Evolutionary conservation across 176 grass and related monocot genomes (phyloP), one percentile per base, ranked within the genome.

Genomic region (Microstegium vimineum): DNA sequence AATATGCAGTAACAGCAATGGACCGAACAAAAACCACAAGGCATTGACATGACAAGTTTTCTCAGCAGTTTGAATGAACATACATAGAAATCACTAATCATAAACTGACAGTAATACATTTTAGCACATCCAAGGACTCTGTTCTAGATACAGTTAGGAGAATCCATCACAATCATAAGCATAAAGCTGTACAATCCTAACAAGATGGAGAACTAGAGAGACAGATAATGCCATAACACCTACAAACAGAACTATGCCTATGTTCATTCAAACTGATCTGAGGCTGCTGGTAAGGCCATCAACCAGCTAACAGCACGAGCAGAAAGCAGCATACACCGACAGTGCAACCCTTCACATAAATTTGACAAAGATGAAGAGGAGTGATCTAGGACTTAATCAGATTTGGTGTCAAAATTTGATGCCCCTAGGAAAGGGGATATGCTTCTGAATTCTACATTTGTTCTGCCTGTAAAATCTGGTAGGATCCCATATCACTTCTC

Each of bases 401-500:
- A 41, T 2, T 84, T 15, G 16, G 33, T 20, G 51, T 52, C 77
- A 63, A 89, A 76, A 54, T 56, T 56, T 71, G 60, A 51, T 10
- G 22, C 40, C 2, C 8, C 35, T 18, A 5, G 30, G 8, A 18
- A 20, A 10, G 10, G 18, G 54, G 72, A 62, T 7, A 30, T 2
- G 5, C 25, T 45, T 62, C n/a, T 32, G 2, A 52, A 49, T 17
- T 37, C 32, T 8, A 83, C 56, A 59, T 8, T 17, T 22, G 51
- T 4, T 42, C 34, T 32, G 23, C 57, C 32, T 61, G 22, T 38
- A 22, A 68, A 81, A 22, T 69, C 60, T 62, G 52, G 41, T 74
- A 76, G 20, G 27, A 17, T 26, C 34, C 54, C 31, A 82, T 43
- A 86, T 86, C 83, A 82, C 67, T 26, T 76, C 28, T 86, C 88